These are phyloP conservation scores for Cercospora sojina DNA, from an alignment of 2,329 filamentous ascomycete species.

Conservation along the genomic window DNA sequence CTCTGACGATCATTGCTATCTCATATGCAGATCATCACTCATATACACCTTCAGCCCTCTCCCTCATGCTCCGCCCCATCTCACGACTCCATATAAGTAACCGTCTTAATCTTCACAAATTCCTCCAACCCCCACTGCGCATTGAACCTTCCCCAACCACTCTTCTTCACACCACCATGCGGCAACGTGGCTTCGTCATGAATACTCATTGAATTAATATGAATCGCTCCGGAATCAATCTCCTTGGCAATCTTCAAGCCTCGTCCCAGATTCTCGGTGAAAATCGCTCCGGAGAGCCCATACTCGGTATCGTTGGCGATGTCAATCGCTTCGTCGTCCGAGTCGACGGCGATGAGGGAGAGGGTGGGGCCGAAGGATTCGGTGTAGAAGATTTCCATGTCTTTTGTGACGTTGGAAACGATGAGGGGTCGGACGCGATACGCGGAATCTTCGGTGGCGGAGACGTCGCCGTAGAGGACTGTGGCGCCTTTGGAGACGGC, in stretches of 20 bases:
- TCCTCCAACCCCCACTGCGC: slow-evolving; percentile 25
- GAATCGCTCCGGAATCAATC: slow-evolving; percentile 60
- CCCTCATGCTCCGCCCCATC: neutral
- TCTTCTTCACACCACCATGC: slow-evolving; percentile 52
- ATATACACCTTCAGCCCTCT: neutral
- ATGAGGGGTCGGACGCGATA: slow-evolving; percentile 62
- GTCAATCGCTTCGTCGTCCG: slow-evolving; percentile 68
- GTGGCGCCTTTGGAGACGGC: slow-evolving; percentile 60
- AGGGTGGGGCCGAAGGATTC: slow-evolving; percentile 79
- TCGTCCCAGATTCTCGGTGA: slow-evolving; percentile 63
- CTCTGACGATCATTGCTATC: no score
- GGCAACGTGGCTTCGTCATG: slow-evolving; percentile 51
- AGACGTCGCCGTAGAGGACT: slow-evolving; percentile 53
- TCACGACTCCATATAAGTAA: slow-evolving; percentile 33
- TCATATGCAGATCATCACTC: neutral
- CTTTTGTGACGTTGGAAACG: slow-evolving; percentile 63
- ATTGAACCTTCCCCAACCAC: slow-evolving; percentile 42
- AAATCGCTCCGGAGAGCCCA: slow-evolving; percentile 69
- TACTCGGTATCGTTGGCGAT: slow-evolving; percentile 82
- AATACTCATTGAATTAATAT: slow-evolving; percentile 54
- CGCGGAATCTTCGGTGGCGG: slow-evolving; percentile 33
- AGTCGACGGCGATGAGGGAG: slow-evolving; percentile 63
- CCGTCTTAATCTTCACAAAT: slow-evolving; percentile 26
- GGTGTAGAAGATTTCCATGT: slow-evolving; percentile 72
- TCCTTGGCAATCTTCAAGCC: slow-evolving; percentile 47